Base-by-base conservation (phyloP, 129 eudicot genomes). In the Logfia minima region DNA sequence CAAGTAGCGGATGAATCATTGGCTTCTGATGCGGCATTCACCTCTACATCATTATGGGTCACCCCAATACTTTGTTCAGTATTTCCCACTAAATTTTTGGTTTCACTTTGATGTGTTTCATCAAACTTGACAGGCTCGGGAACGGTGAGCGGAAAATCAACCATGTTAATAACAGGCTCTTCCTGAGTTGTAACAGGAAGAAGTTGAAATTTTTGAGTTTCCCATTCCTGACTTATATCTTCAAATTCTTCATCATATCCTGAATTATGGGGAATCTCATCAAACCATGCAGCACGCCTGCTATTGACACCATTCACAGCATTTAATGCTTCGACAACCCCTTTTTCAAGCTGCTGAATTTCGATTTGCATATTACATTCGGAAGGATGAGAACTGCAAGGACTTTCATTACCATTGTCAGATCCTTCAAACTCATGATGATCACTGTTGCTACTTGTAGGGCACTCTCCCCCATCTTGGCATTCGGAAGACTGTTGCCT, bases 401-500 rank as follows among this genome's bases (percentile, higher is more conserved):
- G 58, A 63, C 78, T 74, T 55, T 71, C 89, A 55, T 72, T 32
- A 56, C 62, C 43, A 48, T 82, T 85, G 74, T 75, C 83, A 70
- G 79, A 71, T 10, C 80, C 88, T 39, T 84, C 83, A 43, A 78
- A 52, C 55, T 60, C 71, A 85, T 77, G 75, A 7, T 48, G 59
- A 67, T 56, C 59, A 19, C 29, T 80, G 75, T 81, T 82, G 60
- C 83, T 84, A 79, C 60, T 81, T 32, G 72, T 72, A 37, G 78
- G 83, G 37, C 55, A 72, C 37, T 83, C 90, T 16, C 73, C 74
- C 43, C 82, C 90, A 70, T 84, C 80, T 71, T 81, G 92, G 73
- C 73, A 63, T 63, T 72, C 88, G 8, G 92, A 83, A 70, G 90
- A 85, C 18, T 72, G 77, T 81, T 85, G 96, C 64, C 79, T 82